Evolutionary conservation across 1,284 basidiomycete species (phyloP), one percentile per base, ranked within the genome.

Genomic region (Trametes sp.): DNA sequence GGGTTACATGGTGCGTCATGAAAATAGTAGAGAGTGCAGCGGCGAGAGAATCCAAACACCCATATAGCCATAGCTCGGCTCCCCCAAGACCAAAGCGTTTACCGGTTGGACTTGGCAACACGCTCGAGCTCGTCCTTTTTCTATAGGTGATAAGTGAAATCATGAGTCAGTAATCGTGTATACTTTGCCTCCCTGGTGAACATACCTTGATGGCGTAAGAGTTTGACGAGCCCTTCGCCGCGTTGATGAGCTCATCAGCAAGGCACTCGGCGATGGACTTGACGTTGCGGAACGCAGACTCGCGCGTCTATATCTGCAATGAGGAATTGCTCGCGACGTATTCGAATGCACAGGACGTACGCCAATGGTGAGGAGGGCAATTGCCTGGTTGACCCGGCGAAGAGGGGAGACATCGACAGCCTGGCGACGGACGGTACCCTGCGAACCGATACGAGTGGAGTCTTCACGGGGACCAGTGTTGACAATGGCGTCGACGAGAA

Each of bases 381-480:
- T 87, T 62, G 97, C 90, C 85, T 99, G 98, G 88, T 99, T 99
- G 78, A 99, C 98, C 73, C 98, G 88, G 75, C 98, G 92, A 69
- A 99, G 88, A 72, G 98, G 98, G 42, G 98, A 99, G 62, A 99
- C 98, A 85, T 99, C 98, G 81, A 99, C 98, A 72, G 98, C 98
- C 83, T 99, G 98, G 77, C 98, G 95, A 82, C 98, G 94, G 78
- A 99, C 98, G 74, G 98, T 99, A 82, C 98, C 98, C 83, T 98
- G 96, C 63, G 98, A 99, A 70, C 98, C 98, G 76, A 99, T 99
- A 86, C 98, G 96, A 73, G 98, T 99, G 68, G 96, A 98, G 84
- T 99, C 98, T 86, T 99, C 98, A 78, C 98, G 93, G 71, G 98
- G 98, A 75, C 98, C 98, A 70, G 97, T 98, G 93, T 99, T 99